phyloP scores from a whole-genome alignment of 169 alveolate species.

The Perkinsus olseni region DNA sequence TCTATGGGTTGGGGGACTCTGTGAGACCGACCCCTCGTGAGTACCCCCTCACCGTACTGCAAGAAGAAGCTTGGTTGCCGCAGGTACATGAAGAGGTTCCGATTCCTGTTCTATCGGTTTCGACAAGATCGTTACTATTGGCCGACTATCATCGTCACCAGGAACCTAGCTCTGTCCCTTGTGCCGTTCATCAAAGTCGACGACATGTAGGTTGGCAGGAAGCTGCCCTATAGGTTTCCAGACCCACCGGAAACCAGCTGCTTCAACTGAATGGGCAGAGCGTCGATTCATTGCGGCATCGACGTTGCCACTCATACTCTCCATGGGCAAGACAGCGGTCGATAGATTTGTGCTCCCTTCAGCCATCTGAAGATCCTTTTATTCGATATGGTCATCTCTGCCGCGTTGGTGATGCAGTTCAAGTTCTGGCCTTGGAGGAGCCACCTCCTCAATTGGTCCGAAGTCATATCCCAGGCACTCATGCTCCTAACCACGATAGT shows the following conservation, averaged over 20 bases:
- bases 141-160: not conserved
- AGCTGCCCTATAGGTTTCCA: too few species aligned
- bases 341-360: not conserved
- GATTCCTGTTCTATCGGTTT: not conserved
- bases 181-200: not conserved
- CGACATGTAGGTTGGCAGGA: not conserved
- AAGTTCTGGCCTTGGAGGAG: not conserved
- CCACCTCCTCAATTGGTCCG: not conserved
- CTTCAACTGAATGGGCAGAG: too few species aligned
- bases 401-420: not conserved
- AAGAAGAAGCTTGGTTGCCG: not conserved
- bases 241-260: too few species aligned
- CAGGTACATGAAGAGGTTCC: not conserved
- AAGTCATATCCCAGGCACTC: not conserved
- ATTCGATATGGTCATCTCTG: not conserved
- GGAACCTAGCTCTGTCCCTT: not conserved
- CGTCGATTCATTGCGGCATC: too few species aligned
- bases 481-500: not conserved
- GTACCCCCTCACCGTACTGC: not conserved
- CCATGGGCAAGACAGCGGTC: too few species aligned
- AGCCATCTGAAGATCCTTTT: not conserved
- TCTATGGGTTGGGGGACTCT: not conserved
- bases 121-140: not conserved
- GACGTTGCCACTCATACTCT: too few species aligned
- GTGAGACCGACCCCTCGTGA: not conserved